Percentiles rank a stretch among this genome's conserved stretches.
Conservation (phyloP, 352 stramenopile species). For the Elongisporangium undulatum region DNA sequence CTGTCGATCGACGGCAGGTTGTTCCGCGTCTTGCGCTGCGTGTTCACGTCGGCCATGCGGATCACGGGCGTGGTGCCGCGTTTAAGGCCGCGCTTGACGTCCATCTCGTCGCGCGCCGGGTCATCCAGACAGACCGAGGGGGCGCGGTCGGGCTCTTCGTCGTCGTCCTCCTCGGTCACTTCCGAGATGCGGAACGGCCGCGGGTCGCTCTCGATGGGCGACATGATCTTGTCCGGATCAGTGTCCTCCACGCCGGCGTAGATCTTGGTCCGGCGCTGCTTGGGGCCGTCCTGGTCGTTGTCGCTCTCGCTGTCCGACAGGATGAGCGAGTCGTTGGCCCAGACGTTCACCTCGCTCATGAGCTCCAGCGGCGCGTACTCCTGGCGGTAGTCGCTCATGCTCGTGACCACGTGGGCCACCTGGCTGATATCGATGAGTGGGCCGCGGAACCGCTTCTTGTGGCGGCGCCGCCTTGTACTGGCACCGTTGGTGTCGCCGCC, state of each 20-base stretch:
- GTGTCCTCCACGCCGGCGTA: conserved; percentile 24
- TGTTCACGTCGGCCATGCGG: conserved; percentile 12
- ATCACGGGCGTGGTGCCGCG: conserved; percentile 25
- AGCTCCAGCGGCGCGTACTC: conserved; percentile 41
- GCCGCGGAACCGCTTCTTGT: conserved; percentile 32
- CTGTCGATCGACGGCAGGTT: conserved; percentile 10
- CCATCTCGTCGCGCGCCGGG: neutral
- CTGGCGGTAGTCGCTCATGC: conserved; percentile 57
- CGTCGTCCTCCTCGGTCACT: conserved; percentile 36
- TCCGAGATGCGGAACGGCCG: conserved; percentile 35
- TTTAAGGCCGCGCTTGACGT: conserved; percentile 8
- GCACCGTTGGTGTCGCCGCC: conserved; percentile 14
- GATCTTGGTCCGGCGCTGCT: neutral
- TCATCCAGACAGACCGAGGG: neutral
- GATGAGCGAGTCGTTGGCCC: conserved; percentile 22
- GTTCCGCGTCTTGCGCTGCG: conserved; percentile 24
- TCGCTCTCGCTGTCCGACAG: conserved; percentile 11
- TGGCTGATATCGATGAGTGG: conserved; percentile 65
- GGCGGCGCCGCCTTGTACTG: conserved; percentile 12
- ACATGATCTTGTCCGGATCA: conserved; percentile 38
- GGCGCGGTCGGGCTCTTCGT: conserved; percentile 17
- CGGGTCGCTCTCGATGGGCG: conserved; percentile 24
- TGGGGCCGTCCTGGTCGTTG: conserved; percentile 7
- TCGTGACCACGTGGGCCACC: conserved; percentile 68
- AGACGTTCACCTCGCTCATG: conserved; percentile 47